Percentiles rank a stretch among this genome's conserved stretches.
Conservation (phyloP, 768 basidiomycete species). For the Lenzites betulinus region DNA sequence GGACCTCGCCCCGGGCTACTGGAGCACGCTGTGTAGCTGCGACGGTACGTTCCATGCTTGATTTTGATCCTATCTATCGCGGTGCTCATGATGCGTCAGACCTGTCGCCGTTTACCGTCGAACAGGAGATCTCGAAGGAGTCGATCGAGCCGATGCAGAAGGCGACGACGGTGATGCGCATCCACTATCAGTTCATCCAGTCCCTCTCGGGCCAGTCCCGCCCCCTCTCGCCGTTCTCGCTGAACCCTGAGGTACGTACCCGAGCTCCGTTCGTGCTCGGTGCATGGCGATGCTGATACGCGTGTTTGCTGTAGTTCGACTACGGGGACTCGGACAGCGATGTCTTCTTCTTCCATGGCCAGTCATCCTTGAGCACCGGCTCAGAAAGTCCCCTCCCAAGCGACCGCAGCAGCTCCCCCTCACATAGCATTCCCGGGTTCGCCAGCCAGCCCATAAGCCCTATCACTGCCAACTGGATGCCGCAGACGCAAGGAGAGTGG, state of each 20-base stretch:
- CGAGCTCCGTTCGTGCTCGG: background rate
- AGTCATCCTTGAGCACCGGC: conserved; percentile 12
- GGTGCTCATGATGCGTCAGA: conserved; percentile 42
- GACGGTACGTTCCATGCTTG: conserved; percentile 43
- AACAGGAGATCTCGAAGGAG: conserved; percentile 53
- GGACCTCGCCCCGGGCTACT: conserved; percentile 62
- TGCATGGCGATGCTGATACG: background rate
- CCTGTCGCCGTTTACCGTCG: conserved; percentile 64
- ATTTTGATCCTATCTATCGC: conserved; percentile 6
- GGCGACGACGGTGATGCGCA: conserved; percentile 3
- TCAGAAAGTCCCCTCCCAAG: conserved; percentile 15
- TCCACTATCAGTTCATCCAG: conserved; percentile 17
- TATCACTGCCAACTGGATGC: conserved; percentile 4
- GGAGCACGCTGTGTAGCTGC: conserved; percentile 58
- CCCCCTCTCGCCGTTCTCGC: conserved; percentile 16
- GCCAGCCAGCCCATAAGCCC: conserved; percentile 18
- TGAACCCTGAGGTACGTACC: conserved; percentile 7
- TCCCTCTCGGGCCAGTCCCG: conserved; percentile 2
- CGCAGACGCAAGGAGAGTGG: background rate
- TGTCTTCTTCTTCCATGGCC: conserved; percentile 1
- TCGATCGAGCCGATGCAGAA: conserved; percentile 1
- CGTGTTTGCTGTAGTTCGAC: conserved; percentile 5
- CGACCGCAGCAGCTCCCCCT: conserved; percentile 23
- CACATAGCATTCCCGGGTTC: conserved; percentile 17
- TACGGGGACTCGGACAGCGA: conserved; percentile 16